Conservation (phyloP, 2,329 filamentous ascomycete species). For the Pezizomycotina sp. region DNA sequence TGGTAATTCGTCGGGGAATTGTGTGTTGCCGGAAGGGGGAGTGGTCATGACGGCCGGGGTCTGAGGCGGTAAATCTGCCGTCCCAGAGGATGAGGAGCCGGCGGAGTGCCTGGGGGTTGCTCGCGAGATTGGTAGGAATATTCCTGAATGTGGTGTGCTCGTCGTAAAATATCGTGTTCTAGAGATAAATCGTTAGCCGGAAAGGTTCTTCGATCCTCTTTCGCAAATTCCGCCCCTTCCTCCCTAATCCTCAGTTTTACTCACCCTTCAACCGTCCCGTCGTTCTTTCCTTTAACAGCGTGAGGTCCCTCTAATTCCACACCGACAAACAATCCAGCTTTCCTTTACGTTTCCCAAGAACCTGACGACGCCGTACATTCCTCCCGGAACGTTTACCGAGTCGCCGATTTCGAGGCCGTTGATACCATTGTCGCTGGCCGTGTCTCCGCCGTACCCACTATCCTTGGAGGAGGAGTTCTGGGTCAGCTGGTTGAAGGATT, state of each 20-base stretch:
- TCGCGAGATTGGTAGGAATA: slow-evolving; percentile 79
- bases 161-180: slow-evolving; percentile 64
- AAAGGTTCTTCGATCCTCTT: no score
- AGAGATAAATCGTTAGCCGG: background rate
- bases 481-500: slow-evolving; percentile 53
- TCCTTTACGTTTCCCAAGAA: slow-evolving; percentile 78
- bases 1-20: slow-evolving; percentile 10
- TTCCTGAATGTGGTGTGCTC: slow-evolving; percentile 61
- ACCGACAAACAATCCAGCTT: slow-evolving; percentile 80
- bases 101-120: slow-evolving; percentile 51
- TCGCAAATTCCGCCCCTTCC: no score
- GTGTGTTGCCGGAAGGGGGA: slow-evolving; percentile 12
- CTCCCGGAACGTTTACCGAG: slow-evolving; percentile 75
- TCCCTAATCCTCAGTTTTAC: no score
- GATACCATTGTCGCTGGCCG: slow-evolving; percentile 33
- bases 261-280: slow-evolving; percentile 86
- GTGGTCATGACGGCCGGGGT: slow-evolving; percentile 15
- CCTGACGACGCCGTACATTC: slow-evolving; percentile 77
- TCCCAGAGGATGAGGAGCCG: slow-evolving; percentile 30
- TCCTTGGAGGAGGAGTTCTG: slow-evolving; percentile 39
- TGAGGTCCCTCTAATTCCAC: slow-evolving; percentile 75
- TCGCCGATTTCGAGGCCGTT: slow-evolving; percentile 58
- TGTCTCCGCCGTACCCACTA: slow-evolving; percentile 31
- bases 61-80: slow-evolving; percentile 18
- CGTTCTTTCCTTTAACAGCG: slow-evolving; percentile 78